phyloP scores from a whole-genome alignment of 176 grass and related monocot genomes.

The Pontederia paniculata region DNA sequence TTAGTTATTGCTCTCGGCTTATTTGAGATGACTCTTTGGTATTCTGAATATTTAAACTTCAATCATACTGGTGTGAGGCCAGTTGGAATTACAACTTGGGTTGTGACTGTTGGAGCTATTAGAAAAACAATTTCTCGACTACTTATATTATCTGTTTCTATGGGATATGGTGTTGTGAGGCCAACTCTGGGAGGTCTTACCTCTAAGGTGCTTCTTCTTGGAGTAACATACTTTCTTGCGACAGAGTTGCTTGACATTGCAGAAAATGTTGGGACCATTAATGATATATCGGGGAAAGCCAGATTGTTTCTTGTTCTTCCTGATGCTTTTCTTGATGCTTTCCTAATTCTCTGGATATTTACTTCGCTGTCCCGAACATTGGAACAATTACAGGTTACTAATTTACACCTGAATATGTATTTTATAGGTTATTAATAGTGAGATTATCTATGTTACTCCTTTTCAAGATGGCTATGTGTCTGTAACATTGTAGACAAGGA shows the following conservation, averaged over 20 bases:
- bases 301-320: conserved; percentile 88
- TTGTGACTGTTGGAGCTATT: conserved; percentile 86
- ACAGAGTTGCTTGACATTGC: conserved; percentile 72
- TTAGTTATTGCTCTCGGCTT: conserved; percentile 88
- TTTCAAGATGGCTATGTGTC: conserved; percentile 9
- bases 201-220: conserved; percentile 91
- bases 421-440: neutral
- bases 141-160: conserved; percentile 88
- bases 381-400: conserved; percentile 77
- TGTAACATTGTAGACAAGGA: conserved; percentile 51
- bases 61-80: conserved; percentile 72
- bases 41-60: conserved; percentile 95
- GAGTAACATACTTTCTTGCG: conserved; percentile 92
- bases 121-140: conserved; percentile 90
- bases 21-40: conserved; percentile 98
- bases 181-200: conserved; percentile 94
- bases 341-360: conserved; percentile 98
- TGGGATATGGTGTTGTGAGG: conserved; percentile 95
- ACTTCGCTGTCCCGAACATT: conserved; percentile 93
- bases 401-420: neutral
- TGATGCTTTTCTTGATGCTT: conserved; percentile 91
- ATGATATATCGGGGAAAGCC: conserved; percentile 95
- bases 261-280: conserved; percentile 98
- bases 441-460: neutral
- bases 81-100: conserved; percentile 94